A percentile compares a stretch with the other conserved stretches of the same genome.
phyloP scores from a whole-genome alignment of 169 alveolate species.

The Babesia bovis region DNA sequence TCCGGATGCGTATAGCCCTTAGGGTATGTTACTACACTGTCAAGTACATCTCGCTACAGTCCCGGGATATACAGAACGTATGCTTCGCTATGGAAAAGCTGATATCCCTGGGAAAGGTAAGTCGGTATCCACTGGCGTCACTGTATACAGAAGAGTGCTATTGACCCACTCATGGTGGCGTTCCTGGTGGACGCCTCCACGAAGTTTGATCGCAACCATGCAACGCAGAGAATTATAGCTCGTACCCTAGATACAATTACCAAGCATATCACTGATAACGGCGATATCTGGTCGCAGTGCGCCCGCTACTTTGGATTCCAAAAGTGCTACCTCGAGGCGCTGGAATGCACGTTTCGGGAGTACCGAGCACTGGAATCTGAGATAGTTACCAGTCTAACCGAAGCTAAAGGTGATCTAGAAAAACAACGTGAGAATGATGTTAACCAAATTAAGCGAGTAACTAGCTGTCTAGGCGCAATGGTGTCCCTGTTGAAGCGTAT shows the following conservation, averaged over 20 bases:
- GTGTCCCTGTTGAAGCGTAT: slow-evolving; percentile 44
- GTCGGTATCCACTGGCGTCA: slow-evolving; percentile 30
- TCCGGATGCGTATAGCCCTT: slow-evolving; percentile 60
- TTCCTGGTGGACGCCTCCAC: slow-evolving; percentile 46
- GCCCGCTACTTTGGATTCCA: slow-evolving; percentile 43
- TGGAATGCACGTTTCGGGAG: slow-evolving; percentile 56
- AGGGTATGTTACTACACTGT: slow-evolving; percentile 39
- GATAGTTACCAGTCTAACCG: slow-evolving; percentile 27
- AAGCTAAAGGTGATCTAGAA: slow-evolving; percentile 38
- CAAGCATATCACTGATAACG: slow-evolving; percentile 43
- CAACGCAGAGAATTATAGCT: slow-evolving; percentile 58
- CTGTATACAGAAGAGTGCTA: slow-evolving; percentile 55
- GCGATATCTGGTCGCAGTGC: slow-evolving; percentile 55
- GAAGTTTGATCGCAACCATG: slow-evolving; percentile 22
- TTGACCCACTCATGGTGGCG: slow-evolving; percentile 45
- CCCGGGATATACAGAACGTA: slow-evolving; percentile 66
- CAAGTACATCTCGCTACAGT: slow-evolving; percentile 2
- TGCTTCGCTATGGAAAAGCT: slow-evolving; percentile 65
- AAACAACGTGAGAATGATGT: slow-evolving; percentile 47
- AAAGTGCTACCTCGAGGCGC: slow-evolving; percentile 43
- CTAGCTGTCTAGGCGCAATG: slow-evolving; percentile 40
- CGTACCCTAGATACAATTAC: slow-evolving; percentile 58
- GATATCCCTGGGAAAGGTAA: slow-evolving; percentile 61
- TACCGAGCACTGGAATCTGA: slow-evolving; percentile 44
- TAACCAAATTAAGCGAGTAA: slow-evolving; percentile 33